phyloP scores from a whole-genome alignment of 352 stramenopile genomes.

The Phytophthora kernoviae region DNA sequence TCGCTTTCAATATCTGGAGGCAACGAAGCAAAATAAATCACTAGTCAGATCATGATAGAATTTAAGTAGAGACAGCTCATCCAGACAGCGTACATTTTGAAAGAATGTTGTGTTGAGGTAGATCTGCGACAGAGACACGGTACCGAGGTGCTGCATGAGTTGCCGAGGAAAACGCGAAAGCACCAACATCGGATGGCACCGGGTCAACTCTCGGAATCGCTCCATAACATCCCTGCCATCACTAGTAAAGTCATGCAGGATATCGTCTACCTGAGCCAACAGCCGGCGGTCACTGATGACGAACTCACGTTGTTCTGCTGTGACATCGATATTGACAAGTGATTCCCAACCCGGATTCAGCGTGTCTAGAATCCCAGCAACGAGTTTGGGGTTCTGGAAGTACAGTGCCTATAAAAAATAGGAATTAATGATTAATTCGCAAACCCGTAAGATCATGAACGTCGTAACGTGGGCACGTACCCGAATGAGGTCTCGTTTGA shows the following conservation, averaged over 20 bases:
- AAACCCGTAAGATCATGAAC: background rate
- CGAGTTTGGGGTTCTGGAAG: conserved; percentile 57
- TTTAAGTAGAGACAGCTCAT: background rate
- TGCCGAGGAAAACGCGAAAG: conserved; percentile 54
- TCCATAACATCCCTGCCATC: conserved; percentile 60
- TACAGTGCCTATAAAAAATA: conserved; percentile 50
- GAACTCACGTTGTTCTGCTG: conserved; percentile 12
- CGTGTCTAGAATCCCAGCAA: conserved; percentile 48
- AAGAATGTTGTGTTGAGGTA: conserved; percentile 70
- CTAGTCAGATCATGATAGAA: background rate
- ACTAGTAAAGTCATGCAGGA: conserved; percentile 44
- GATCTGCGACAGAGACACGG: conserved; percentile 67
- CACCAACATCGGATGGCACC: conserved; percentile 61
- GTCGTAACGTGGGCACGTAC: conserved; percentile 29
- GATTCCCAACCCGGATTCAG: conserved; percentile 64
- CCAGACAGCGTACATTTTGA: conserved; percentile 50
- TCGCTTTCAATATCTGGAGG: conserved; percentile 55
- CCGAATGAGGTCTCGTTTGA: conserved; percentile 52
- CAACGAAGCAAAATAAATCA: conserved; percentile 3
- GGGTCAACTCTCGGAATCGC: conserved; percentile 59
- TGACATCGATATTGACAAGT: conserved; percentile 41
- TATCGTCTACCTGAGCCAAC: conserved; percentile 52
- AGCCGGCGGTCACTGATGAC: conserved; percentile 25
- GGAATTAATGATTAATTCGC: conserved; percentile 5
- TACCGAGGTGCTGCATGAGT: conserved; percentile 57